Evolutionary conservation across 2,329 filamentous ascomycete species (phyloP).

Genomic region (Allantophomopsis lycopodina): DNA sequence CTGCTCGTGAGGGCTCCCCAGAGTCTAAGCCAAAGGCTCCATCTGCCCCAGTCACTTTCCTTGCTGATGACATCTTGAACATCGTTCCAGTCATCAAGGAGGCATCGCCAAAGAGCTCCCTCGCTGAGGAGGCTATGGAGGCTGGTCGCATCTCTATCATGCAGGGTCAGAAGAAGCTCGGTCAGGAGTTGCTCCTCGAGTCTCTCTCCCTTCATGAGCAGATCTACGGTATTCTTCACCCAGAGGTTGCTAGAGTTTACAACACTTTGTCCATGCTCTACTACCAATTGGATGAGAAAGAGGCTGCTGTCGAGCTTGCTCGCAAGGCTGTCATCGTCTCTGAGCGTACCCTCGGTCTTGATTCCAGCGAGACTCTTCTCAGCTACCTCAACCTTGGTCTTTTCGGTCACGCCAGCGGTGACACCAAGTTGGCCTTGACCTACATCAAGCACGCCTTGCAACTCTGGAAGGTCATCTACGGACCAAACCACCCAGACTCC

Average conservation of each 20-base stretch:
- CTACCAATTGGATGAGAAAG: constrained; percentile 96
- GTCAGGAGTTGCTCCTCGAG: constrained; percentile 90
- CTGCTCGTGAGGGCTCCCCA: constrained; percentile 35
- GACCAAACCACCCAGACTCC: constrained; percentile 83
- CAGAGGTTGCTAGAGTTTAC: constrained; percentile 91
- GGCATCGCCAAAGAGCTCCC: constrained; percentile 74
- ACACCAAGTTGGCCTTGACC: constrained; percentile 74
- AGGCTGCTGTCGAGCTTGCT: constrained; percentile 84
- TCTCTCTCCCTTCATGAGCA: constrained; percentile 94
- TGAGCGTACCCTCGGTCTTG: constrained; percentile 85
- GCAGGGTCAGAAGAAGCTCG: constrained; percentile 89
- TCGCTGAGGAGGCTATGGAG: constrained; percentile 92
- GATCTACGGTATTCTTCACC: constrained; percentile 94
- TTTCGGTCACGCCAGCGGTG: constrained; percentile 84
- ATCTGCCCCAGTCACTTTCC: constrained; percentile 49
- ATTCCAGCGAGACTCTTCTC: constrained; percentile 85
- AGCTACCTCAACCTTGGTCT: constrained; percentile 93
- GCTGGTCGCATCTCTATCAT: constrained; percentile 92
- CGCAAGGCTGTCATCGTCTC: constrained; percentile 94
- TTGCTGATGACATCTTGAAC: constrained; percentile 76
- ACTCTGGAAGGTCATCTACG: constrained; percentile 96
- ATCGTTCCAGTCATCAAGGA: constrained; percentile 93
- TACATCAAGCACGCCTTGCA: constrained; percentile 89
- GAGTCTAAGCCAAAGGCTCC: constrained; percentile 24
- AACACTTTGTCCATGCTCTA: constrained; percentile 92